These are phyloP conservation scores for Macrolepiota fuliginosa DNA, from an alignment of 768 basidiomycete species.

Conservation along the genomic window DNA sequence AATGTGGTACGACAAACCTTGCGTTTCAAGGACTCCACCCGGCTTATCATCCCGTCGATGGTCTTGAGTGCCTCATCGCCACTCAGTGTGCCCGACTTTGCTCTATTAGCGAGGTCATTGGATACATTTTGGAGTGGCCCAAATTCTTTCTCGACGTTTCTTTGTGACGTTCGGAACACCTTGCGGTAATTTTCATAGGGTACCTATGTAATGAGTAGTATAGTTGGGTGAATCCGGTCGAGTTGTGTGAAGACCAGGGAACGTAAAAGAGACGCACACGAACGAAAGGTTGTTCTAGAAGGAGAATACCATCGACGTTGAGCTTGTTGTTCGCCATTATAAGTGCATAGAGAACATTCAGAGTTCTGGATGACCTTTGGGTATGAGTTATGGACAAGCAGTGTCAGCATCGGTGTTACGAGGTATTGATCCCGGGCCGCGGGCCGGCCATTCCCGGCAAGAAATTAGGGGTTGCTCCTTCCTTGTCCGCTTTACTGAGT, in stretches of 20 bases:
- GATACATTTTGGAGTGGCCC: slow-evolving; percentile 53
- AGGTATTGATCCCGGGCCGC: neutral
- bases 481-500: neutral
- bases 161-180: slow-evolving; percentile 81
- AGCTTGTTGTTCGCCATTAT: slow-evolving; percentile 43
- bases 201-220: slow-evolving; percentile 47
- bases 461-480: neutral
- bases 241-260: neutral
- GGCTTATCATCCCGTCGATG: slow-evolving; percentile 74
- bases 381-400: neutral
- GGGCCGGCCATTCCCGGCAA: neutral
- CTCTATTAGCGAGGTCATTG: slow-evolving; percentile 56
- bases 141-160: slow-evolving; percentile 78
- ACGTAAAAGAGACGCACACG: slow-evolving; percentile 42
- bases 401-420: neutral
- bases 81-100: slow-evolving; percentile 33
- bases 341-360: neutral
- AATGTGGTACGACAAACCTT: slow-evolving; percentile 53
- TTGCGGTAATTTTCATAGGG: slow-evolving; percentile 89
- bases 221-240: neutral
- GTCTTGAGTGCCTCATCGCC: slow-evolving; percentile 54
- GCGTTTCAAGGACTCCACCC: slow-evolving; percentile 78
- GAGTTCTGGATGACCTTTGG: neutral
- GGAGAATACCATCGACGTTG: slow-evolving; percentile 69
- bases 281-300: slow-evolving; percentile 84